phyloP scores from a whole-genome alignment of 2,329 filamentous ascomycete genomes.

The Thielaviopsis euricoi region DNA sequence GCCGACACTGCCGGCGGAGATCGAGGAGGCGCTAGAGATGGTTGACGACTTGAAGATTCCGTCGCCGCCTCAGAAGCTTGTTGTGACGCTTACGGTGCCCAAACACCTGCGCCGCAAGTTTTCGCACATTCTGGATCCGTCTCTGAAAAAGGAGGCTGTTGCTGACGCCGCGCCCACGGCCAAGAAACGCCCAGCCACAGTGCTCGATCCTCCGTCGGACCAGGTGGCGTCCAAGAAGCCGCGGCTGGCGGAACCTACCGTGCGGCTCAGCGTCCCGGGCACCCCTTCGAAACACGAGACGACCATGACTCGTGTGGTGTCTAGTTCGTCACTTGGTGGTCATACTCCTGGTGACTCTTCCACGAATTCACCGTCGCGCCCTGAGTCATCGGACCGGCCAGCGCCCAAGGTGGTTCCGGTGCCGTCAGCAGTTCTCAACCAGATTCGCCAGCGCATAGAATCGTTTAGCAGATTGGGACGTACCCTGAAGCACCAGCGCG shows the following conservation, averaged over 20 bases:
- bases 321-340: slow-evolving; percentile 6
- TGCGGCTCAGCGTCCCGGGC: slow-evolving; percentile 7
- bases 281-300: slow-evolving; percentile 5
- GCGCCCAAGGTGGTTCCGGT: not conserved
- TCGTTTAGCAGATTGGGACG: slow-evolving; percentile 25
- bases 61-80: not conserved
- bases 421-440: not conserved
- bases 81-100: slow-evolving; percentile 4
- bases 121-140: slow-evolving; percentile 5
- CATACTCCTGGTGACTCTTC: not conserved
- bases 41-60: slow-evolving; percentile 8
- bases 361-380: slow-evolving; percentile 2
- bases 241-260: slow-evolving; percentile 2
- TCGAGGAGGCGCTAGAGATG: slow-evolving; percentile 29
- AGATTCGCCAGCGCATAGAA: slow-evolving; percentile 14
- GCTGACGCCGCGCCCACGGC: not conserved
- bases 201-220: slow-evolving; percentile 6
- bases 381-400: not conserved
- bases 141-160: slow-evolving; percentile 15
- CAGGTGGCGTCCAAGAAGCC: slow-evolving; percentile 11
- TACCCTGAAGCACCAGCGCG: slow-evolving; percentile 37
- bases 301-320: slow-evolving; percentile 7
- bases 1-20: slow-evolving; percentile 34
- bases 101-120: slow-evolving; percentile 1
- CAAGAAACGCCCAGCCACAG: slow-evolving; percentile 8